Evolutionary conservation across 192 early-diverging fungal genomes (phyloP).

Genomic region (Phlyctochytrium arcticum): DNA sequence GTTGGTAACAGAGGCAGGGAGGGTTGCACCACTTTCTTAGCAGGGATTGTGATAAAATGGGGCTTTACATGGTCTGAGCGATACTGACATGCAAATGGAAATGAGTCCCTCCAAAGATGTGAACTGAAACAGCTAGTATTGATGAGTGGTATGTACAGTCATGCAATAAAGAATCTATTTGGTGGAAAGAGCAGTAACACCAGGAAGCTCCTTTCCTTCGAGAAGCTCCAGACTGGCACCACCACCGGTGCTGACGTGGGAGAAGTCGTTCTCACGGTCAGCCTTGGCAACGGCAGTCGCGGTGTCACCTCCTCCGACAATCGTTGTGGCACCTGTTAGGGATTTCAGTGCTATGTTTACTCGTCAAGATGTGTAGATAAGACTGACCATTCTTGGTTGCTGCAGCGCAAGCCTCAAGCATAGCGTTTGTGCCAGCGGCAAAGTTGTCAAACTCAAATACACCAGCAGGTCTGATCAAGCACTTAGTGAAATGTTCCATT

Average conservation of each 20-base stretch:
- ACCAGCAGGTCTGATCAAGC: slow-evolving; percentile 63
- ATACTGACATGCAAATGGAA: too few relatives aligned
- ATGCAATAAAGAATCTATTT: too few relatives aligned
- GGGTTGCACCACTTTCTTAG: too few relatives aligned
- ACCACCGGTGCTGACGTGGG: slow-evolving; percentile 93
- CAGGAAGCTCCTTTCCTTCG: slow-evolving; percentile 64
- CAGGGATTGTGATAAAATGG: too few relatives aligned
- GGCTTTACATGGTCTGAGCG: too few relatives aligned
- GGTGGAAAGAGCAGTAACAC: slow-evolving; percentile 46
- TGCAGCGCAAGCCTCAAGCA: slow-evolving; percentile 80
- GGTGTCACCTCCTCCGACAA: slow-evolving; percentile 97
- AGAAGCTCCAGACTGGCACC: slow-evolving; percentile 94
- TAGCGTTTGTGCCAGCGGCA: slow-evolving; percentile 73
- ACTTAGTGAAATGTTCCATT: neutral
- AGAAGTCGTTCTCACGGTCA: slow-evolving; percentile 75
- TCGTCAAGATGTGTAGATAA: neutral
- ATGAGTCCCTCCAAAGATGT: too few relatives aligned
- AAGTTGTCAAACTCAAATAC: slow-evolving; percentile 99
- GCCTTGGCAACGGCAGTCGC: slow-evolving; percentile 95
- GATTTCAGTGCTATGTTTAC: neutral
- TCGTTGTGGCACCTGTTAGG: slow-evolving; percentile 80
- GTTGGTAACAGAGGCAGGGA: too few relatives aligned
- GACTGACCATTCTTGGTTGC: slow-evolving; percentile 62
- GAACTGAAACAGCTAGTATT: too few relatives aligned
- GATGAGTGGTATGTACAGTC: too few relatives aligned